Base-by-base conservation (phyloP, 495 filamentous ascomycete species). In the Annulohypoxylon moriforme region DNA sequence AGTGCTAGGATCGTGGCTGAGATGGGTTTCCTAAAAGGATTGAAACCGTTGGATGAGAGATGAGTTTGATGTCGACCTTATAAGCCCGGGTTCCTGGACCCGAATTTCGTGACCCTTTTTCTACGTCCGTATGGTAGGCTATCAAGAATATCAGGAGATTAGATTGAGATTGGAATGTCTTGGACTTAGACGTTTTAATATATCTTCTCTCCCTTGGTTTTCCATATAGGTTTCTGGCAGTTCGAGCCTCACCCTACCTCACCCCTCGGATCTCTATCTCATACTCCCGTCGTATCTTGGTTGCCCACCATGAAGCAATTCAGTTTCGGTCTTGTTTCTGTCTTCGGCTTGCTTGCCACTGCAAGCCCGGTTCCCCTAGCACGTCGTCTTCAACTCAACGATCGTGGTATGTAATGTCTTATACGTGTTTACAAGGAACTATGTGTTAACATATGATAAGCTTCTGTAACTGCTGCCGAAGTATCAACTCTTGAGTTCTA, bases 401-500 rank as follows among this genome's bases (percentile, higher is more conserved):
- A 50, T 27, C 53, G 60, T 52, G 65, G 71, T 73, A 69, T 29
- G 66, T 66, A 1, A 3, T 44, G 40, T 31, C 14, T 60, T 8
- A 49, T 42, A 44, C n/a, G n/a, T 2, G 1, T 16, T 14, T 4
- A 10, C 1, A 61, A 42, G n/a, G 11, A 52, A 24, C 42, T 16
- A n/a, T 9, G 67, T 27, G 27, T 34, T 59, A 61, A 61, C 53
- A 56, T 36, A 67, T 57, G 74, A 57, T 38, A 65, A 74, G 71
- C 50, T 1, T 29, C 69, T 1, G 68, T 82, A 31, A 78, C 84
- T 0, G 14, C 74, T 0, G 66, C 67, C 1, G 76, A 85, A 31
- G 75, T 89, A n/a, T 52, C 76, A 22, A 81, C 85, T 42, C 80
- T 95, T 49, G 78, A 83, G 3, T 81, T 93, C 67, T 92, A 86